phyloP scores from a whole-genome alignment of 768 basidiomycete genomes.

The Candolleomyces eurysporus region DNA sequence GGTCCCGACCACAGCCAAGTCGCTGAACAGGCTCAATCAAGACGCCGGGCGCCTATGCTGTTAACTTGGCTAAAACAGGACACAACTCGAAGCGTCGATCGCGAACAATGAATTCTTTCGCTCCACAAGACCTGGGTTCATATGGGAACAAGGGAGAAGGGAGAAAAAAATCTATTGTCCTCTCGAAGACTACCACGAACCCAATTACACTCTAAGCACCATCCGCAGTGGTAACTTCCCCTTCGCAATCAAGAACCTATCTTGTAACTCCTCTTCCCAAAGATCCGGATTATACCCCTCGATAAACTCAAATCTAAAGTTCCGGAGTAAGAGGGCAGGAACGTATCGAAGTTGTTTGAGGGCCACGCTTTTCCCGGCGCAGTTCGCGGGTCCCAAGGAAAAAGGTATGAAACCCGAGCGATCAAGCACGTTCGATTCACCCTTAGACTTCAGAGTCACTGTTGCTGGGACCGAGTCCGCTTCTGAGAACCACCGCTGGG shows the following conservation, averaged over 20 bases:
- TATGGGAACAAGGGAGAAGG: too few species aligned
- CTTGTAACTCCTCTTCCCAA: constrained; percentile 10
- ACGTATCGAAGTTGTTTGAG: constrained; percentile 30
- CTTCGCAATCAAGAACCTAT: constrained; percentile 10
- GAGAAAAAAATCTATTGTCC: too few species aligned
- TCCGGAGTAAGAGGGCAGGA: not conserved
- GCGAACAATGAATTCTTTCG: too few species aligned
- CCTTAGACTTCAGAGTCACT: not conserved
- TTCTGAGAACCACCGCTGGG: constrained; percentile 33
- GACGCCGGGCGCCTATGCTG: too few species aligned
- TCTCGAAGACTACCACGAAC: too few species aligned
- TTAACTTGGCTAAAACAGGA: too few species aligned
- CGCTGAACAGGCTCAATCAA: too few species aligned
- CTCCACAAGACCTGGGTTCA: too few species aligned
- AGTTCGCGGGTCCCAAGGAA: constrained; percentile 47
- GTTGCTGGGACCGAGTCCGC: constrained; percentile 6
- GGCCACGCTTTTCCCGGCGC: constrained; percentile 41
- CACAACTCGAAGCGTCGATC: too few species aligned
- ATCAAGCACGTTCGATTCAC: constrained; percentile 8
- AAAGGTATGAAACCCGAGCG: constrained; percentile 27
- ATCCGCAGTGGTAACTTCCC: constrained; percentile 7
- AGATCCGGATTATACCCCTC: constrained; percentile 5
- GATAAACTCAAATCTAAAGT: constrained; percentile 6
- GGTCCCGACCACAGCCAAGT: too few species aligned
- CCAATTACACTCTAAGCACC: not conserved